Base-by-base conservation (phyloP, 139 green algal genomes). In the Tetradesmus obliquus region DNA sequence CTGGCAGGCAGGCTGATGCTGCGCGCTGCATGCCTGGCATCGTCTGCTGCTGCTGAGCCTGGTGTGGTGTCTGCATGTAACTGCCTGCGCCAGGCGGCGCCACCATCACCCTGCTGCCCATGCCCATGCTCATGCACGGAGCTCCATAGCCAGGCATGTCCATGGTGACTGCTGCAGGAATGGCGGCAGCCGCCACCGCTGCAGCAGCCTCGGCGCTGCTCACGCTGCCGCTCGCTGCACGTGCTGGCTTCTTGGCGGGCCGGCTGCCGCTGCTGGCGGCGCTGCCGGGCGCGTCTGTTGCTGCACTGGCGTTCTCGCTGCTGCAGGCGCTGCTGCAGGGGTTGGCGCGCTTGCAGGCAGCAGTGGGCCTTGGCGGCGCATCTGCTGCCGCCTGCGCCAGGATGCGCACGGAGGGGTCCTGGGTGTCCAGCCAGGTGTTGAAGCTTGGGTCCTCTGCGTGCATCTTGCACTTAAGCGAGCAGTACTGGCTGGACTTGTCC, bases 401-500 rank as follows among this genome's bases (percentile, higher is more conserved):
- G 55, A 84, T 72, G n/a, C 87, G 74, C 17, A 92, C 80, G 4
- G 45, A 72, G 12, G 89, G 89, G 83, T 92, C 82, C 89, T 92
- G 89, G 51, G 60, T 8, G 53, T 84, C 83, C 54, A 92, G 82
- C 89, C 89, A 92, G 10, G n/a, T 24, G 19, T 24, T 76, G 55
- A 92, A 92, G 20, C 66, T 66, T 53, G 69, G 82, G 82, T 92
- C 89, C 71, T 92, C 89, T 83, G 80, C 89, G 15, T 79, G 53
- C 53, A 89, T 84, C 66, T 89, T 89, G 89, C 89, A 92, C 66
- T 85, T 84, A 7, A 92, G 89, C 2, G 62, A 86, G 89, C 89
- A 92, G 69, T 90, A 92, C 53, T 53, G 15, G 69, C 54, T 81
- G 82, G n/a, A 76, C 89, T 92, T 92, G 89, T 92, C 89, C 89